A percentile compares a stretch with the other conserved stretches of the same genome.
Conservation (phyloP, 345 rosid species). For the Rubroshorea leprosula region DNA sequence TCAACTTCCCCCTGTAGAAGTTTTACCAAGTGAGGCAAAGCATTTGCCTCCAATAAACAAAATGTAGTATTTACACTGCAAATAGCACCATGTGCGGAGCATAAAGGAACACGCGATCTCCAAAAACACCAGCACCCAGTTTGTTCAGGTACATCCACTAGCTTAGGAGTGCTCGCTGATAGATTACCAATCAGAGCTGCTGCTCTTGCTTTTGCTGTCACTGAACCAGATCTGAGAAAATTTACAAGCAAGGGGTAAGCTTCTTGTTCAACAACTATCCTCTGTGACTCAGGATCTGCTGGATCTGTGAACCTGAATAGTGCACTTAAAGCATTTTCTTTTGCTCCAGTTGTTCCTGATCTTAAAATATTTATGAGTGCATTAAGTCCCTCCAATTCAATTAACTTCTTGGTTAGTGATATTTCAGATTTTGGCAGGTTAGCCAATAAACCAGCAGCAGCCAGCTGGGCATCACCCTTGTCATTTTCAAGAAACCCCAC, state of each 20-base stretch:
- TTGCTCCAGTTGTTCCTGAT: constrained; percentile 50
- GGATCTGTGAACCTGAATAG: constrained; percentile 66
- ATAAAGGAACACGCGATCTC: constrained; percentile 28
- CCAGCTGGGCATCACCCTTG: constrained; percentile 50
- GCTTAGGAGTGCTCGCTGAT: constrained; percentile 44
- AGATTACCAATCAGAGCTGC: constrained; percentile 60
- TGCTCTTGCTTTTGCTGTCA: constrained; percentile 53
- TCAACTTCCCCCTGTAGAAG: constrained; percentile 32
- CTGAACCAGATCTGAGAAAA: constrained; percentile 38
- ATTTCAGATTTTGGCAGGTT: constrained; percentile 60
- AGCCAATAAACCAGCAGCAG: constrained; percentile 64
- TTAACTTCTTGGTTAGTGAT: constrained; percentile 37
- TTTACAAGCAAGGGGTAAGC: constrained; percentile 48
- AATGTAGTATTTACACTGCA: constrained; percentile 47
- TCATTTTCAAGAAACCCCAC: constrained; percentile 60
- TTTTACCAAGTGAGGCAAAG: constrained; percentile 39
- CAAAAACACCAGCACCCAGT: constrained; percentile 38
- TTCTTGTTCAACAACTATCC: constrained; percentile 41
- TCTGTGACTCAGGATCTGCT: constrained; percentile 36
- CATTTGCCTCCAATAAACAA: constrained; percentile 45
- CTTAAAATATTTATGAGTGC: constrained; percentile 40
- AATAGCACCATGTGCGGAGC: constrained; percentile 46
- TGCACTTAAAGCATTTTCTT: constrained; percentile 58
- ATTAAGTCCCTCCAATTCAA: constrained; percentile 40
- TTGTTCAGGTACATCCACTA: constrained; percentile 23